Base-by-base conservation (phyloP, 495 filamentous ascomycete species). In the Aspergillus campestris region DNA sequence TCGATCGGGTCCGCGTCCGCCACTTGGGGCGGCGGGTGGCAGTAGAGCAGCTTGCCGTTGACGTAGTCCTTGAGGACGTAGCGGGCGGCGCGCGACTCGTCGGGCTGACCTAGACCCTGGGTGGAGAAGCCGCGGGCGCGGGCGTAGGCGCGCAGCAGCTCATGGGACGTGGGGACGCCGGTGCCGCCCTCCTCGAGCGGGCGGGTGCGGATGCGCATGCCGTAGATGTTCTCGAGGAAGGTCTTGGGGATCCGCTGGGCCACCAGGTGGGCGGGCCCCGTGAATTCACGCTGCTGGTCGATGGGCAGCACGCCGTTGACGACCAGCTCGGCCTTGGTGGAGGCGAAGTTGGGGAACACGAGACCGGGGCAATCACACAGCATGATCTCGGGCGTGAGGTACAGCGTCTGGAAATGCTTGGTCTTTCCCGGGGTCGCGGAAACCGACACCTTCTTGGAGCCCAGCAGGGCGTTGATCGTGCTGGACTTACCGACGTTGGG, bases 401-500 rank as follows among this genome's bases (percentile, higher is more conserved):
- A 91, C 51, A 99, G 89, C 12, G 94, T 99, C 63, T 99, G 94
- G 71, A 99, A 99, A 58, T 99, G 94, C 70, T 99, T 99, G 8
- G 94, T 99, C 66, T 97, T 99, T 46, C 94, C 94, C 6, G 94
- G 94, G 2, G 94, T 99, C 27, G 91, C 82, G 33, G 94, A 97
- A 34, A 99, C 94, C 2, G 91, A 96, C 5, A 99, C 94, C 68
- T 97, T 97, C 75, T 95, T 97, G 44, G 94, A 84, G 41, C 94
- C 94, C 47, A 96, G 87, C 34, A 99, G 80, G 9, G 94, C 91
- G 69, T 99, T 99, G 74, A 99, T 97, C 7, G 94, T 99, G 34
- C 88, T 95, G 6, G 94, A 97, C 66, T 99, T 99, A 57, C 94
- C 94, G 52, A 97, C 94, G 67, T 99, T 99, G 50, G 94, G 94